Evolutionary conservation across 2,329 filamentous ascomycete species (phyloP), one percentile per base, ranked within the genome.

Genomic region (Chaetomium olivaceum): DNA sequence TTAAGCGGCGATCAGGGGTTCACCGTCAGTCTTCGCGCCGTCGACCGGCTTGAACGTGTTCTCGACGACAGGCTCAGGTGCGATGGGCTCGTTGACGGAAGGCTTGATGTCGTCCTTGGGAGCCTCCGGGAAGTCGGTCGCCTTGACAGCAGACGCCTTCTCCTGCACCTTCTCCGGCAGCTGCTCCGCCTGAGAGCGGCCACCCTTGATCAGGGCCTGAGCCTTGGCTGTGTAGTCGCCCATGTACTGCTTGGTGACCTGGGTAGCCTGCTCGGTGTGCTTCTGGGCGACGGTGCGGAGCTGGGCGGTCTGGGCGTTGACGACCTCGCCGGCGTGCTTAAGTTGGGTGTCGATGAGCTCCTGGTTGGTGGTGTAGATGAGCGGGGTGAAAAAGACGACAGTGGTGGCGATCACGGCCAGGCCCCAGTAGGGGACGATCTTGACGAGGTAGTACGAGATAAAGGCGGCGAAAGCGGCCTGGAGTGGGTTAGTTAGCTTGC

Each of bases 391-490:
- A 80, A 91, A 91, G 66, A 84, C 73, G 58, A 86, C 76, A 14
- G 85, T 85, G 65, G 85, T 86, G 69, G 78, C 80, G 71, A 90
- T 80, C 69, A 91, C 77, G 56, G 86, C 80, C 69, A 91, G 84
- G 43, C 86, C 87, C 88, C 88, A 91, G 80, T 89, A 85, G 43
- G 88, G 88, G 57, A 91, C 83, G 67, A 90, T 80, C 81, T 90
- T 91, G 77, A 89, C 84, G 48, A 91, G 81, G 76, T 83, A 87
- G 79, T 90, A 90, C 27, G 87, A 87, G 68, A 89, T 69, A 76
- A 90, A 88, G 57, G 88, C 83, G 67, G 80, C 80, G 61, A 88
- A 59, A 68, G 85, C 85, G 64, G 86, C 85, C 86, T 90, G 58
- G 2, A 4, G 8, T 58, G 61, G 43, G 46, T 67, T 61, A 36